These are phyloP conservation scores for Nemania sp. DNA, from an alignment of 2,329 filamentous ascomycete genomes.

Conservation along the genomic window DNA sequence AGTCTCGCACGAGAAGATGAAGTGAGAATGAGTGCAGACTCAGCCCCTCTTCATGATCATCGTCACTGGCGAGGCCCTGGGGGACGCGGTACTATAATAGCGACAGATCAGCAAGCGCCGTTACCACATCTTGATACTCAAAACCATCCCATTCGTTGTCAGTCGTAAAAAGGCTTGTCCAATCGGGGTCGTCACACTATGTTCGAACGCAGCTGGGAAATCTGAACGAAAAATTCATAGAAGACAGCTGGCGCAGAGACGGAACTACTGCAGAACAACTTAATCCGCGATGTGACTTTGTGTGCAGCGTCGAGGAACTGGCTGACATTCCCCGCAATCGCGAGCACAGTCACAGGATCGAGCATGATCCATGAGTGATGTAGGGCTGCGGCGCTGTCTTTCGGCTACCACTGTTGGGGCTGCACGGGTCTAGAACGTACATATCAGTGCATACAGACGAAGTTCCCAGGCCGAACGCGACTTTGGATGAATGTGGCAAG, in stretches of 20 bases:
- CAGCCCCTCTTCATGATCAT: constrained; percentile 9
- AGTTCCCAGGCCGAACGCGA: too few relatives aligned
- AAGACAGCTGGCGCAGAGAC: background rate
- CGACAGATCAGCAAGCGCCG: constrained; percentile 2
- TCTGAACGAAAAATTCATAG: background rate
- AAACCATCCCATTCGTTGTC: constrained; percentile 8
- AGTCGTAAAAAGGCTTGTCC: background rate
- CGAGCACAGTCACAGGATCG: constrained; percentile 5
- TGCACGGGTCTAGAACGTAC: too few relatives aligned
- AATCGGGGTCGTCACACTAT: background rate
- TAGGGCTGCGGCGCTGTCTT: constrained; percentile 2
- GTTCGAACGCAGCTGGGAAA: constrained; percentile 4
- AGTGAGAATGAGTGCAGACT: constrained; percentile 7
- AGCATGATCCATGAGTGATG: background rate
- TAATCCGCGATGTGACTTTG: constrained; percentile 5
- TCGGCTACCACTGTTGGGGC: background rate
- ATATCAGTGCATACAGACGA: too few relatives aligned
- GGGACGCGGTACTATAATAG: constrained; percentile 6
- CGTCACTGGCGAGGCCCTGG: background rate
- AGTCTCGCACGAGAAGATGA: constrained; percentile 5
- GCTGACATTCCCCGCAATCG: constrained; percentile 10
- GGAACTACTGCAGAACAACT: constrained; percentile 3
- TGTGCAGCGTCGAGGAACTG: constrained; percentile 7
- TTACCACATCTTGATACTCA: constrained; percentile 6
- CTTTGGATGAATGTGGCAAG: too few relatives aligned